Evolutionary conservation across 2,329 filamentous ascomycete species (phyloP).

Genomic region (Fusarium algeriense): DNA sequence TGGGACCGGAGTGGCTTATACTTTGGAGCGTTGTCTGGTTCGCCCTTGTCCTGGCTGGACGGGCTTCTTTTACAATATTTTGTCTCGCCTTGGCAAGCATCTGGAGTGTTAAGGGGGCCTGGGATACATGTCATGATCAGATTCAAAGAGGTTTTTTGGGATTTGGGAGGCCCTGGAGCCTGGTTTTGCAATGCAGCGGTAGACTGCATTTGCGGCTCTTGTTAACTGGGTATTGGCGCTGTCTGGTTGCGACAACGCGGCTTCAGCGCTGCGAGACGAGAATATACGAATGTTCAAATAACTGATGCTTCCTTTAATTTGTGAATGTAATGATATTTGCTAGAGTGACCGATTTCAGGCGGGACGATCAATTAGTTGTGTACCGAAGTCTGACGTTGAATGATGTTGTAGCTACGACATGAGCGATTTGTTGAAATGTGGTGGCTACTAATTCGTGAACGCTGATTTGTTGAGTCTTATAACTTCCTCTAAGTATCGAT

Average conservation of each 20-base stretch:
- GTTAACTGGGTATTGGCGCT: constrained; percentile 52
- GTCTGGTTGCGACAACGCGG: constrained; percentile 50
- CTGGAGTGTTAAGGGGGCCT: constrained; percentile 47
- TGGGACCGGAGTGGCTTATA: constrained; percentile 38
- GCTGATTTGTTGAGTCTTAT: background rate
- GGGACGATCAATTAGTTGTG: background rate
- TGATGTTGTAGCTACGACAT: constrained; percentile 1
- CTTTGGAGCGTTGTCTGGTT: constrained; percentile 48
- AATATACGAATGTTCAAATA: constrained; percentile 55
- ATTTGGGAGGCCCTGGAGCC: constrained; percentile 50
- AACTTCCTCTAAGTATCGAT: background rate
- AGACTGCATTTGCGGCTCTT: constrained; percentile 50
- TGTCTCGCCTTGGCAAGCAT: constrained; percentile 49
- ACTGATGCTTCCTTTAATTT: background rate
- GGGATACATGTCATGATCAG: constrained; percentile 51
- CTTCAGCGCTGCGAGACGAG: constrained; percentile 51
- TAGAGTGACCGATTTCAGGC: background rate
- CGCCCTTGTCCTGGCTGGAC: constrained; percentile 45
- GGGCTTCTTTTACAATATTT: constrained; percentile 40
- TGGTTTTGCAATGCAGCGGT: constrained; percentile 53
- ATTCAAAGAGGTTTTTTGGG: constrained; percentile 51
- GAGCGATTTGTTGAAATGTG: background rate
- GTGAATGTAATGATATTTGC: background rate
- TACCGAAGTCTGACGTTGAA: background rate
- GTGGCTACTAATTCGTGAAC: background rate